Percentiles rank a stretch among this genome's conserved stretches.
These are phyloP conservation scores for Selaginella moellendorffii DNA, from an alignment of 75 land plant genomes.

Conservation along the genomic window DNA sequence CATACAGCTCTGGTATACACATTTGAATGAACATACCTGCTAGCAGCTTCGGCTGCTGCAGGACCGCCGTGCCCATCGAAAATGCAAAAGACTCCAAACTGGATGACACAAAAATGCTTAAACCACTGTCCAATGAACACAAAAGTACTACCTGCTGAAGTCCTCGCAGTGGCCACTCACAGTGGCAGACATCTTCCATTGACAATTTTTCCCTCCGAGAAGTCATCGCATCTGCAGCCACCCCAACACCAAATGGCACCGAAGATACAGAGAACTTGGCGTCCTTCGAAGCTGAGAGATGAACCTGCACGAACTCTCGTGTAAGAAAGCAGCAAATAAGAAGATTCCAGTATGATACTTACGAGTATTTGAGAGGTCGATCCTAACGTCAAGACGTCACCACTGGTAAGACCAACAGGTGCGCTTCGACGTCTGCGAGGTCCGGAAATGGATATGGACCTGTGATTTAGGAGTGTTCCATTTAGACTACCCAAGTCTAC, in stretches of 20 bases:
- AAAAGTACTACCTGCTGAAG: slow-evolving; percentile 49
- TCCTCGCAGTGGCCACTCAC: slow-evolving; percentile 75
- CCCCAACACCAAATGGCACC: slow-evolving; percentile 62
- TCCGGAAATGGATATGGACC: slow-evolving; percentile 22
- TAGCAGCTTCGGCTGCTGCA: slow-evolving; percentile 64
- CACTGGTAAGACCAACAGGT: slow-evolving; percentile 60
- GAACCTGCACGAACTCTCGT: too few species aligned
- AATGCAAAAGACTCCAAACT: slow-evolving; percentile 88
- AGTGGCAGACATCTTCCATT: slow-evolving; percentile 86
- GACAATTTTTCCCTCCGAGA: slow-evolving; percentile 62
- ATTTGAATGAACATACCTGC: slow-evolving; percentile 44
- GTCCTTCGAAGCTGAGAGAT: slow-evolving; percentile 3
- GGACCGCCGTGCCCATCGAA: slow-evolving; percentile 99
- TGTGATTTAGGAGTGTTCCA: slow-evolving; percentile 71
- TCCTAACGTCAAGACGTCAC: slow-evolving; percentile 75
- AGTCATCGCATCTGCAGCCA: slow-evolving; percentile 88
- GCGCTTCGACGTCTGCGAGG: slow-evolving; percentile 43
- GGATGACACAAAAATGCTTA: too few species aligned
- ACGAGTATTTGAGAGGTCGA: slow-evolving; percentile 65
- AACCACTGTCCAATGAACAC: not conserved
- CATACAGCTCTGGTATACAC: too few species aligned
- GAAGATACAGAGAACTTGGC: slow-evolving; percentile 18
- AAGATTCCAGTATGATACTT: too few species aligned
- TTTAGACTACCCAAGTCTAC: slow-evolving; percentile 88
- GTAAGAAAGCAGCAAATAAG: too few species aligned